Evolutionary conservation across 2,329 filamentous ascomycete species (phyloP), one percentile per base, ranked within the genome.

Genomic region (Beauveria asiatica): DNA sequence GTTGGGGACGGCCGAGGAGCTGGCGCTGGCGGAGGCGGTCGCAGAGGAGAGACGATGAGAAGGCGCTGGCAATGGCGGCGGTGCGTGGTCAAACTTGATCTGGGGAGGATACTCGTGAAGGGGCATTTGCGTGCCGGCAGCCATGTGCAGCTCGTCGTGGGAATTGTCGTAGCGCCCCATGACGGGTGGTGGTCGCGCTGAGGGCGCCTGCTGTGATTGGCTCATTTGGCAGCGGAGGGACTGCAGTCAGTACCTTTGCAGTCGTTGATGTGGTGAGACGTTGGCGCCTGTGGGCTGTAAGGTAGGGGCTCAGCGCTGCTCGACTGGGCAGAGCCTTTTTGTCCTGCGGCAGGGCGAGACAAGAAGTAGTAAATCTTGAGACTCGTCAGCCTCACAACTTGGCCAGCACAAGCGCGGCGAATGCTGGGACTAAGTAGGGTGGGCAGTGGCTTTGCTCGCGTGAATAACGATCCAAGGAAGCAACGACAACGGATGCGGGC

Each of bases 101-200:
- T 81, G 79, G 62, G 78, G 78, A 57, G 74, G 71, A 68, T 76
- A 81, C 64, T 81, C 78, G 67, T 78, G 76, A 48, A 48, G 54
- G 39, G 54, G 53, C 67, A 74, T 69, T 65, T 76, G 76, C 61
- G 69, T 70, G 59, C 73, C 71, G 66, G 73, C 76, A 62, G 78
- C 73, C 73, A 83, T 80, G 74, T 83, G 80, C 67, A 83, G 76
- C 71, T 83, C 80, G 70, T 82, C 80, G 66, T 78, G 76, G 66
- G 59, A 58, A 30, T 52, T 44, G 25, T 53, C 61, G 61, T 68
- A 65, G 45, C 63, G 60, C 52, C 62, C 62, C 57, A 66, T 60
- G 13, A 59, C 52, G 52, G 62, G 62, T 61, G 67, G 70, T 57
- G 67, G 67, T 64, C 66, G 67, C 61, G 70, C 67, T 62, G 68